Percentiles rank a stretch among this genome's conserved stretches.
These are phyloP conservation scores for Luffa aegyptiaca DNA, from an alignment of 306 rosid genomes.

Conservation along the genomic window DNA sequence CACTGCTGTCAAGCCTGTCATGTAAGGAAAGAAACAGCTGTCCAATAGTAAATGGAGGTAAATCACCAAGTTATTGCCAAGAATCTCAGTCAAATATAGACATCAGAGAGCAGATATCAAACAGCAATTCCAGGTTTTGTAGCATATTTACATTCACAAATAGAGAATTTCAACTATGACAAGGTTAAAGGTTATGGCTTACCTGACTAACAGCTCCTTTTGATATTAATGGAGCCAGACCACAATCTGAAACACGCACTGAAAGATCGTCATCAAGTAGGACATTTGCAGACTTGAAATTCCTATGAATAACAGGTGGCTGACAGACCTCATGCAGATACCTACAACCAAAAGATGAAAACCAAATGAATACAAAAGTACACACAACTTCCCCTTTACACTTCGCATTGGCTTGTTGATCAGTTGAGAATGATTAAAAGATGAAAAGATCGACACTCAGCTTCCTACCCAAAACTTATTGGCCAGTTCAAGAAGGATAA, in stretches of 20 bases:
- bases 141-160: neutral
- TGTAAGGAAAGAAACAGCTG: neutral
- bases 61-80: neutral
- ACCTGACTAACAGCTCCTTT: conserved; percentile 96
- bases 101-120: neutral
- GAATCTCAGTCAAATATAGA: neutral
- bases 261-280: conserved; percentile 85
- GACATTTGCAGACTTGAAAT: conserved; percentile 82
- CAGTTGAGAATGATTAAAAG: neutral
- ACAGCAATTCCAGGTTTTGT: neutral
- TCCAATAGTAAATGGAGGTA: neutral
- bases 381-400: neutral
- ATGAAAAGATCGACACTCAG: neutral
- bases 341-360: conserved; percentile 35
- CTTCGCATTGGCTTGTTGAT: neutral
- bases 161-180: neutral
- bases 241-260: conserved; percentile 79
- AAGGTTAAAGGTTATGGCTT: conserved; percentile 14
- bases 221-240: conserved; percentile 83
- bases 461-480: neutral
- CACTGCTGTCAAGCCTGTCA: neutral
- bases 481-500: neutral
- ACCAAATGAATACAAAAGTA: conserved; percentile 13
- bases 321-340: conserved; percentile 84
- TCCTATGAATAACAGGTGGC: conserved; percentile 82